Evolutionary conservation across 805 yeast species (phyloP).

Genomic region (Metschnikowia arizonensis): DNA sequence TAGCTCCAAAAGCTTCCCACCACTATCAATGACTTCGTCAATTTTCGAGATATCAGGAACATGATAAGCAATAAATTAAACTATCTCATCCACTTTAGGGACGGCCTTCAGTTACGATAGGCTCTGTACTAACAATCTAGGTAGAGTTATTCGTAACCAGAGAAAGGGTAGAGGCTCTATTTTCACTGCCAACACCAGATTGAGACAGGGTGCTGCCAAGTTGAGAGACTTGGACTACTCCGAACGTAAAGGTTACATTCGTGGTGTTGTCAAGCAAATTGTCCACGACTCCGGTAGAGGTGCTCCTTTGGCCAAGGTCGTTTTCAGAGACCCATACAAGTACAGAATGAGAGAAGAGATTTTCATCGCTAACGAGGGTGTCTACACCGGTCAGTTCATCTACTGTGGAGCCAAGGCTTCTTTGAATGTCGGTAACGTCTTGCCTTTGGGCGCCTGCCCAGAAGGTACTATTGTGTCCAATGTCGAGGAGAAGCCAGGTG

Average conservation of each 20-base stretch:
- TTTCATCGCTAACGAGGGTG: conserved; percentile 99
- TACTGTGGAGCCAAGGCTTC: conserved; percentile 99
- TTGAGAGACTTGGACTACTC: conserved; percentile 98
- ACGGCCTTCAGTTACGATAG: no score
- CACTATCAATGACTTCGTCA: neutral
- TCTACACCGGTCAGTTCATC: conserved; percentile 98
- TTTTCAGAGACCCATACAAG: conserved; percentile 99
- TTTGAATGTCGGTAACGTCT: conserved; percentile 99
- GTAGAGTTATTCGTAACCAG: conserved; percentile 99
- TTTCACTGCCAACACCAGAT: conserved; percentile 99
- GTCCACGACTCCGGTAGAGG: conserved; percentile 99
- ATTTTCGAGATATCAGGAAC: neutral
- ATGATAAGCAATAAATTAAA: neutral
- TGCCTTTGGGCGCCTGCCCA: conserved; percentile 97
- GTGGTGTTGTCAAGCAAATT: conserved; percentile 98
- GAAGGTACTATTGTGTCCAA: conserved; percentile 99
- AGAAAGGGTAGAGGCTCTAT: conserved; percentile 99
- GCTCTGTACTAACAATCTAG: conserved; percentile 34
- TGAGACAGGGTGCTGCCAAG: conserved; percentile 99
- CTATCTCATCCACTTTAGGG: neutral
- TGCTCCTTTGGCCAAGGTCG: conserved; percentile 75
- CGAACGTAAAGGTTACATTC: conserved; percentile 99
- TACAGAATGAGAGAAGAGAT: conserved; percentile 97
- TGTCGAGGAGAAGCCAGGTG: conserved; percentile 98
- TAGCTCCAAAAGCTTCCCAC: neutral